Percentiles rank a stretch among this genome's conserved stretches.
Evolutionary conservation across 495 filamentous ascomycete species (phyloP).

Genomic region (Astrocystis sublimbata): DNA sequence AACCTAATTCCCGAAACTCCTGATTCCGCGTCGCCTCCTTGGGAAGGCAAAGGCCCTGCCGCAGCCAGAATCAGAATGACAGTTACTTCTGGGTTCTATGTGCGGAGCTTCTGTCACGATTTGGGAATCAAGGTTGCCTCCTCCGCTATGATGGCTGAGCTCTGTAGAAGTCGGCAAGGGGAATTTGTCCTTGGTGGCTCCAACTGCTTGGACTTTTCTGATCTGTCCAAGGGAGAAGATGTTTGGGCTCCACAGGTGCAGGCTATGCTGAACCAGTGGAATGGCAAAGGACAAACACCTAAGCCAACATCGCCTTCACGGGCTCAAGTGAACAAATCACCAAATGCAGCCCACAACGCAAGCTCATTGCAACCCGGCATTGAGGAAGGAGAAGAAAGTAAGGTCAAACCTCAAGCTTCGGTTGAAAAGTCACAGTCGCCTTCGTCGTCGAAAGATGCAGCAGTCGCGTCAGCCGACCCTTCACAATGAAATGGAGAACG

Average conservation of each 20-base stretch:
- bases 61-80: slow-evolving; percentile 86
- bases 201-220: slow-evolving; percentile 81
- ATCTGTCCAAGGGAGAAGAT: slow-evolving; percentile 74
- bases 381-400: neutral
- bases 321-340: slow-evolving; percentile 16
- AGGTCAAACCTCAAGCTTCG: neutral
- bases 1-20: slow-evolving; percentile 38
- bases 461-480: neutral
- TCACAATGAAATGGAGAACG: neutral
- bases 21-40: slow-evolving; percentile 36
- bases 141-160: slow-evolving; percentile 80
- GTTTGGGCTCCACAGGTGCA: slow-evolving; percentile 80
- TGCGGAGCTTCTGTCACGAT: slow-evolving; percentile 89
- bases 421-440: neutral
- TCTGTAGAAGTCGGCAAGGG: slow-evolving; percentile 79
- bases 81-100: slow-evolving; percentile 95
- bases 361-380: neutral
- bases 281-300: slow-evolving; percentile 14
- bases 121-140: slow-evolving; percentile 81
- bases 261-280: slow-evolving; percentile 63
- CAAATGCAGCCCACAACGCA: neutral
- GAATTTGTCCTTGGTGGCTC: slow-evolving; percentile 64
- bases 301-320: slow-evolving; percentile 19
- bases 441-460: neutral
- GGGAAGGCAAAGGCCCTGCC: slow-evolving; percentile 58